These are phyloP conservation scores for Globisporangium cystogenes DNA, from an alignment of 352 stramenopile species.

Conservation along the genomic window DNA sequence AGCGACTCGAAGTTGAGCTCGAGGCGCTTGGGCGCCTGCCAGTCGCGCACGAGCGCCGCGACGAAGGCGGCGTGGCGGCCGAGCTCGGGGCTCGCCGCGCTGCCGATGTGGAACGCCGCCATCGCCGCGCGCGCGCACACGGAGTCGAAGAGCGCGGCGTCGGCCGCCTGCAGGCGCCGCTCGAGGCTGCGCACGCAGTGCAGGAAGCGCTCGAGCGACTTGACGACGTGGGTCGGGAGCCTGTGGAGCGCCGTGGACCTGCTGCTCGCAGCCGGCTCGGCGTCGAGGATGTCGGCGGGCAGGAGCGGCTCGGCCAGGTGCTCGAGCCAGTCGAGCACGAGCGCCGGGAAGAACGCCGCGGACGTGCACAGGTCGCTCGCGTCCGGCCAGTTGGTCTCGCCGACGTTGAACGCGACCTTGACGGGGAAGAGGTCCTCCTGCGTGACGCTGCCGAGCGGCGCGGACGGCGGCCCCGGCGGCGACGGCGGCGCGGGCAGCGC, in stretches of 20 bases:
- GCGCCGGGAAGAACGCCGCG: conserved; percentile 23
- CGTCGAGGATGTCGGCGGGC: conserved; percentile 23
- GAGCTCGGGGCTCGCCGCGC: conserved; percentile 6
- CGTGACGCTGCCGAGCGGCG: conserved; percentile 3
- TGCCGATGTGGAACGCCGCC: conserved; percentile 55
- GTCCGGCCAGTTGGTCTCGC: conserved; percentile 58
- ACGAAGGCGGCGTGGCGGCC: conserved; percentile 37
- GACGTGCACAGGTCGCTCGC: conserved; percentile 21
- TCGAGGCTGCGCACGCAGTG: conserved; percentile 38
- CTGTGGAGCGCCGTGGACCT: conserved; percentile 51
- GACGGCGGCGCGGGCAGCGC: conserved; percentile 5
- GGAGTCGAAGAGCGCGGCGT: conserved; percentile 33
- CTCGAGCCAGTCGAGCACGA: conserved; percentile 80
- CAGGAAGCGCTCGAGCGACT: conserved; percentile 63
- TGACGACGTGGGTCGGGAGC: conserved; percentile 38
- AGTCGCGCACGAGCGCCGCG: conserved; percentile 34
- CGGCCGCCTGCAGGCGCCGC: conserved; percentile 20
- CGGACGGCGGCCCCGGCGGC: conserved; percentile 19
- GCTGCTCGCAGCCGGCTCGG: too few relatives aligned
- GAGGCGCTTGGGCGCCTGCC: conserved; percentile 54
- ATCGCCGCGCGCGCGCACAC: conserved; percentile 50
- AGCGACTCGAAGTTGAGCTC: conserved; percentile 72
- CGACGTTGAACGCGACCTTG: conserved; percentile 75
- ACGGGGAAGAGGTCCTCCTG: conserved; percentile 53
- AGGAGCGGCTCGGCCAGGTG: conserved; percentile 61